These are phyloP conservation scores for Neonectria coccinea DNA, from an alignment of 2,329 filamentous ascomycete genomes.

Conservation along the genomic window DNA sequence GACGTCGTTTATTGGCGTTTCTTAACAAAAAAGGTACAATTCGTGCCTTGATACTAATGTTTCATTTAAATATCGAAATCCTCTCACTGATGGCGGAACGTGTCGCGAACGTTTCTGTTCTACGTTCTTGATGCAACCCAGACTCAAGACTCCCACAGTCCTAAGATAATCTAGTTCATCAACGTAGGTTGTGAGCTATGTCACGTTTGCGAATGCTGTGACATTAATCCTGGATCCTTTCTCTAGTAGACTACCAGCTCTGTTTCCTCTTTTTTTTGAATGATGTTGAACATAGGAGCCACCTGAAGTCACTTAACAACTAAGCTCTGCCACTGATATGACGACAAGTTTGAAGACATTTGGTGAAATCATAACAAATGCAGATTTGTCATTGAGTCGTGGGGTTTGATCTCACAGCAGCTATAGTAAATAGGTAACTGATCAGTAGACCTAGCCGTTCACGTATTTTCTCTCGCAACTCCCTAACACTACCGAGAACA, in stretches of 20 bases:
- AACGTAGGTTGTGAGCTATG: neutral
- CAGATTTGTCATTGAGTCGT: too few species aligned
- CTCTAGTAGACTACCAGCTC: neutral
- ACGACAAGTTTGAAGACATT: too few species aligned
- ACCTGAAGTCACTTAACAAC: too few species aligned
- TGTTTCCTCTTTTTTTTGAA: neutral
- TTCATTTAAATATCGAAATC: neutral
- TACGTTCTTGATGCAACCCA: neutral
- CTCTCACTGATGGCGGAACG: neutral
- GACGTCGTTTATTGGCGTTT: neutral
- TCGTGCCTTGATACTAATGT: neutral
- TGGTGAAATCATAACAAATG: too few species aligned
- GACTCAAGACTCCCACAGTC: neutral
- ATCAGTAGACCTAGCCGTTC: too few species aligned
- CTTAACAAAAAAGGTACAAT: neutral
- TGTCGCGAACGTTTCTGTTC: neutral
- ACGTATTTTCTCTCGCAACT: too few species aligned
- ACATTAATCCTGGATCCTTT: neutral
- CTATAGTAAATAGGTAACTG: too few species aligned
- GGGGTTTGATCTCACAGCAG: too few species aligned
- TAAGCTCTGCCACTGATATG: too few species aligned
- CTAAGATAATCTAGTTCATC: neutral
- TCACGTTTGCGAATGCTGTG: neutral
- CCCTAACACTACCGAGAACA: too few species aligned
- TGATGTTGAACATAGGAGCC: neutral